Conservation (phyloP, 2,329 filamentous ascomycete species). For the Alternaria sp. region DNA sequence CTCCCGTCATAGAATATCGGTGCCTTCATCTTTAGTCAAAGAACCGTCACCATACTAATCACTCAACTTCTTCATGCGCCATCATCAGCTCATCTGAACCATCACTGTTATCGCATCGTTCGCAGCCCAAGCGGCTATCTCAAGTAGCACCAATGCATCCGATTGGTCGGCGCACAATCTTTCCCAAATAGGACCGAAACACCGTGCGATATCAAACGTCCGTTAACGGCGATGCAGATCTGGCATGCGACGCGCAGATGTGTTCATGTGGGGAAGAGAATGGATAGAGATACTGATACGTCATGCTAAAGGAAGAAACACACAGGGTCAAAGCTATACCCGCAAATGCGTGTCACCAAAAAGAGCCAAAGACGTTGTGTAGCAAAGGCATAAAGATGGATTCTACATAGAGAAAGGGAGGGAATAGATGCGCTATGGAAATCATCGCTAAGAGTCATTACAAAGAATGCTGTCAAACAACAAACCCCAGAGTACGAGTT, state of each 20-base stretch:
- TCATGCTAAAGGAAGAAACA: not conserved
- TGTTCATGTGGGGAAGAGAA: not conserved
- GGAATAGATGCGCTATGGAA: not conserved
- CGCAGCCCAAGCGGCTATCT: not conserved
- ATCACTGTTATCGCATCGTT: not conserved
- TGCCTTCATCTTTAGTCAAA: not conserved
- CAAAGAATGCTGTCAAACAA: not conserved
- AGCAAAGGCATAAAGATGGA: not conserved
- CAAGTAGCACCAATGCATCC: not conserved
- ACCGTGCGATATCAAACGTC: slow-evolving; percentile 1
- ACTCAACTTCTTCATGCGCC: not conserved
- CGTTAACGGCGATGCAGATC: slow-evolving; percentile 8
- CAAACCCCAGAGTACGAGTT: slow-evolving; percentile 12
- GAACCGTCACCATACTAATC: not conserved
- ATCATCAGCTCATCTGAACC: not conserved
- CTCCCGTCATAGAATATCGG: not conserved
- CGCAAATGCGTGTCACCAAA: not conserved
- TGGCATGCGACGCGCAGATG: not conserved
- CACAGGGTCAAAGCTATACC: not conserved
- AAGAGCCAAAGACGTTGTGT: not conserved
- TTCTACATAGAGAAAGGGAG: not conserved
- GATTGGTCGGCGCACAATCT: slow-evolving; percentile 13
- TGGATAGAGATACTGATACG: not conserved
- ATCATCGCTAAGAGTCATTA: slow-evolving; percentile 11
- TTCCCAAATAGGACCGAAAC: slow-evolving; percentile 15